These are phyloP conservation scores for Mycena rosella DNA, from an alignment of 768 basidiomycete species.

Conservation along the genomic window DNA sequence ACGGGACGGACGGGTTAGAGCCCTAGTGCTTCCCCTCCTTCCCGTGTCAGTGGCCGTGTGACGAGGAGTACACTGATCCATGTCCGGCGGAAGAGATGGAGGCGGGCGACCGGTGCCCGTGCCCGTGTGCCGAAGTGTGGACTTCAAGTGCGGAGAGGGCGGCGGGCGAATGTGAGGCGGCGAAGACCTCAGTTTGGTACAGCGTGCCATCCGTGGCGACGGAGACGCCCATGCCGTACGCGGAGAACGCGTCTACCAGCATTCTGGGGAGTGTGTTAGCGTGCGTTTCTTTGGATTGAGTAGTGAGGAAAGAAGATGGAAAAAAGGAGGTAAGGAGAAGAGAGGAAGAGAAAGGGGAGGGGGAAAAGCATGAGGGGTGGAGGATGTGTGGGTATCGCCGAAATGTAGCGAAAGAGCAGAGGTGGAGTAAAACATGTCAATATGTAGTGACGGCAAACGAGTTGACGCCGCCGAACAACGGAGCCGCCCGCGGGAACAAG, in stretches of 20 bases:
- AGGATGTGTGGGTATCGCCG: no score
- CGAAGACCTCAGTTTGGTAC: conserved; percentile 1
- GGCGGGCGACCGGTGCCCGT: not conserved
- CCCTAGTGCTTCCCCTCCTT: conserved; percentile 5
- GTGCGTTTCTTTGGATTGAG: not conserved
- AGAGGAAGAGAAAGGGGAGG: not conserved
- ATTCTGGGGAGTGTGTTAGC: not conserved
- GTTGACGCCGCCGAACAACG: no score
- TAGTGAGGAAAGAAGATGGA: not conserved
- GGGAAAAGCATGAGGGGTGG: no score
- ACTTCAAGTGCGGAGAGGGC: not conserved
- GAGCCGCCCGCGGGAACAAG: no score
- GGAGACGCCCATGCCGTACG: conserved; percentile 6
- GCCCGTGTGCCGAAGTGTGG: conserved; percentile 1
- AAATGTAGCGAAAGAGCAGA: no score
- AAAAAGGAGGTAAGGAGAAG: not conserved
- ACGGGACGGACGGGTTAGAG: conserved; percentile 12
- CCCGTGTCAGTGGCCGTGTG: not conserved
- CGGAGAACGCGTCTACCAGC: conserved; percentile 6
- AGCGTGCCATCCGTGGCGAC: conserved; percentile 4
- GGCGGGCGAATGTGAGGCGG: no score
- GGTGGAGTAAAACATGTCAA: no score
- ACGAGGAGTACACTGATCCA: not conserved
- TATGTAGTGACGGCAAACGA: no score
- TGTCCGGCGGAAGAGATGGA: not conserved